Percentiles rank a stretch among this genome's conserved stretches.
Evolutionary conservation across 2,329 filamentous ascomycete species (phyloP).

Genomic region (Colletotrichum sp.): DNA sequence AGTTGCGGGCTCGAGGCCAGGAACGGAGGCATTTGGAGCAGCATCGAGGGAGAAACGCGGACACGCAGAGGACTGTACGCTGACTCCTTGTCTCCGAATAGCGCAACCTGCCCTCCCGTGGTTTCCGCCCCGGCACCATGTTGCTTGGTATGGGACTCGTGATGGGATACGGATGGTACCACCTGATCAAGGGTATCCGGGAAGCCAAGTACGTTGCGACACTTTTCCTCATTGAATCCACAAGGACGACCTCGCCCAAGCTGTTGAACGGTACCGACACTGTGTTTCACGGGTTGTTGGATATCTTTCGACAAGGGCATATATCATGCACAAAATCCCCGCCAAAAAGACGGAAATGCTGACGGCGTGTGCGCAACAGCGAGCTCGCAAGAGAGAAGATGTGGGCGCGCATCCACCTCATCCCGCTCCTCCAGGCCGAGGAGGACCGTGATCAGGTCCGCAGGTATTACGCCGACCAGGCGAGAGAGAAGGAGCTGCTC

Average conservation of each 20-base stretch:
- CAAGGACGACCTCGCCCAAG: accelerated
- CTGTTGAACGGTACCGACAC: neutral
- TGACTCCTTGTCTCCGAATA: slow-evolving; percentile 36
- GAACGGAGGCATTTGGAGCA: neutral
- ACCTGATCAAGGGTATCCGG: slow-evolving; percentile 79
- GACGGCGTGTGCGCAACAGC: slow-evolving; percentile 48
- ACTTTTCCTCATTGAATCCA: neutral
- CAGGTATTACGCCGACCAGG: slow-evolving; percentile 83
- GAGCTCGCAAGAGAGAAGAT: slow-evolving; percentile 97
- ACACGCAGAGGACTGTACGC: neutral
- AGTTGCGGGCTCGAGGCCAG: neutral
- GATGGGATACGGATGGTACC: slow-evolving; percentile 92
- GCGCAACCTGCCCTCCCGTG: slow-evolving; percentile 91
- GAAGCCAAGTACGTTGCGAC: slow-evolving; percentile 80
- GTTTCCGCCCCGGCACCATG: slow-evolving; percentile 84
- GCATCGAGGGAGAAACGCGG: neutral
- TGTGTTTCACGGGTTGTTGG: neutral
- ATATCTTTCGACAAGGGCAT: neutral
- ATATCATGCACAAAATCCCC: neutral
- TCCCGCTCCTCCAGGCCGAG: slow-evolving; percentile 92
- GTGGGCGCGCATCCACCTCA: slow-evolving; percentile 95
- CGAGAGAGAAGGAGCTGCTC: slow-evolving; percentile 87
- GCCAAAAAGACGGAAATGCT: neutral
- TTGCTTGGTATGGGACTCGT: slow-evolving; percentile 77
- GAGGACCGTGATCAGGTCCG: slow-evolving; percentile 95